These are phyloP conservation scores for Stagonosporopsis vannaccii DNA, from an alignment of 2,329 filamentous ascomycete species.

Conservation along the genomic window DNA sequence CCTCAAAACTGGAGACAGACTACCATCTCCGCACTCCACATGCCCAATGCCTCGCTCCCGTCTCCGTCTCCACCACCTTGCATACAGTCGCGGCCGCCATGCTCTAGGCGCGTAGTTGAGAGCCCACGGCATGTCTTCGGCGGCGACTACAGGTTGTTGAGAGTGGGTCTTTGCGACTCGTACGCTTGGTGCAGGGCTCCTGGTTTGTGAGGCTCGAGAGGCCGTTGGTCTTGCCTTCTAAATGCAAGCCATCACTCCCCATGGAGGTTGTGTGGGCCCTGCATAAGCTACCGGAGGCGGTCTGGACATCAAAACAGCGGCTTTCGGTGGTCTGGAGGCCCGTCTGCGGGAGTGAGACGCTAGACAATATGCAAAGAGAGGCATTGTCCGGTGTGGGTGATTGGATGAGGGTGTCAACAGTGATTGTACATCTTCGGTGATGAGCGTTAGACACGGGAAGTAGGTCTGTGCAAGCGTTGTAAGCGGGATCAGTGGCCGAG, in stretches of 20 bases:
- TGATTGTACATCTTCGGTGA: background rate
- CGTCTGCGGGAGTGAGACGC: conserved; percentile 5
- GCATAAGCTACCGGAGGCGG: conserved; percentile 3
- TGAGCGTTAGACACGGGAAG: conserved; percentile 4
- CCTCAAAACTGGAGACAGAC: background rate
- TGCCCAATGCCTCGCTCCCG: conserved; percentile 3
- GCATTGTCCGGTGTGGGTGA: conserved; percentile 9
- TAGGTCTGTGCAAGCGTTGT: background rate
- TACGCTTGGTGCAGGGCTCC: conserved; percentile 1
- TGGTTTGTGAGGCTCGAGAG: conserved; percentile 3
- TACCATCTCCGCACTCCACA: conserved; percentile 13
- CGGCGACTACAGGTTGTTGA: conserved; percentile 13
- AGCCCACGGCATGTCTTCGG: conserved; percentile 6
- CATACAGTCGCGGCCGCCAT: conserved; percentile 7
- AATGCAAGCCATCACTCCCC: conserved; percentile 9
- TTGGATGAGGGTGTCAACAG: background rate
- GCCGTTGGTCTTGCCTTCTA: conserved; percentile 11
- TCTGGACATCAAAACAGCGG: background rate
- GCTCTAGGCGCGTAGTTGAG: background rate
- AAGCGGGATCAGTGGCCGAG: background rate
- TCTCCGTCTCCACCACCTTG: conserved; percentile 6
- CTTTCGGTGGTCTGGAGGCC: conserved; percentile 9
- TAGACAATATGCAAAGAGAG: conserved; percentile 8
- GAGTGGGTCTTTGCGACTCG: conserved; percentile 15
- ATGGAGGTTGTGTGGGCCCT: conserved; percentile 11